Percentiles rank a stretch among this genome's conserved stretches.
phyloP scores from a whole-genome alignment of 805 yeast species.

The Candida succiphila region DNA sequence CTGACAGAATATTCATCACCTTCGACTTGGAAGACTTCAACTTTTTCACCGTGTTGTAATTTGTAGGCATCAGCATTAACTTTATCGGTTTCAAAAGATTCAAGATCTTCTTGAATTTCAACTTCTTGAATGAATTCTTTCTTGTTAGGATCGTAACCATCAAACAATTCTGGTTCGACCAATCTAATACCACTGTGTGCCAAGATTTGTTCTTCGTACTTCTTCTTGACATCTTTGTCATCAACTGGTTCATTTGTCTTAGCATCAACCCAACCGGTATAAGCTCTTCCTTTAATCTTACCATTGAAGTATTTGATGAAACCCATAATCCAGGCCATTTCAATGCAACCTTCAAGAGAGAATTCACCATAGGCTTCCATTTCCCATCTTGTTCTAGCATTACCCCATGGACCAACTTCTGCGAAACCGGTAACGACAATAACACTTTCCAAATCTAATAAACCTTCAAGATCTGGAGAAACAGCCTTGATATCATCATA shows the following conservation, averaged over 20 bases:
- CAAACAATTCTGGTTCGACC: constrained; percentile 90
- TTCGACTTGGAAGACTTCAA: constrained; percentile 80
- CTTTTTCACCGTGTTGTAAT: constrained; percentile 88
- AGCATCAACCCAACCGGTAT: constrained; percentile 96
- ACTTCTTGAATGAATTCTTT: constrained; percentile 93
- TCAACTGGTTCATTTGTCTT: constrained; percentile 89
- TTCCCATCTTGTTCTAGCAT: constrained; percentile 98
- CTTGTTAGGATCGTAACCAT: constrained; percentile 90
- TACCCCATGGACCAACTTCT: constrained; percentile 99
- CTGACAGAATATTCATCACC: constrained; percentile 92
- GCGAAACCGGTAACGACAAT: constrained; percentile 96
- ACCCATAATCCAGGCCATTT: constrained; percentile 99
- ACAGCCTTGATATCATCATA: constrained; percentile 61
- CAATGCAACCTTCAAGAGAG: constrained; percentile 95
- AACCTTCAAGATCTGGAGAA: constrained; percentile 74
- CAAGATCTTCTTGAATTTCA: constrained; percentile 92
- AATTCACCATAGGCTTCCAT: constrained; percentile 95
- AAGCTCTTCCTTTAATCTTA: constrained; percentile 77
- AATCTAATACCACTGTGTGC: constrained; percentile 95
- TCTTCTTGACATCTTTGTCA: constrained; percentile 85
- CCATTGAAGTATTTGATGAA: constrained; percentile 93
- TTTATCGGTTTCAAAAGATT: constrained; percentile 90
- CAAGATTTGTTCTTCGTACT: constrained; percentile 81
- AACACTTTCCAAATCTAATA: constrained; percentile 85
- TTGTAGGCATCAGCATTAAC: constrained; percentile 94